phyloP scores from a whole-genome alignment of 1,284 basidiomycete genomes.

The Thelephora terrestris region DNA sequence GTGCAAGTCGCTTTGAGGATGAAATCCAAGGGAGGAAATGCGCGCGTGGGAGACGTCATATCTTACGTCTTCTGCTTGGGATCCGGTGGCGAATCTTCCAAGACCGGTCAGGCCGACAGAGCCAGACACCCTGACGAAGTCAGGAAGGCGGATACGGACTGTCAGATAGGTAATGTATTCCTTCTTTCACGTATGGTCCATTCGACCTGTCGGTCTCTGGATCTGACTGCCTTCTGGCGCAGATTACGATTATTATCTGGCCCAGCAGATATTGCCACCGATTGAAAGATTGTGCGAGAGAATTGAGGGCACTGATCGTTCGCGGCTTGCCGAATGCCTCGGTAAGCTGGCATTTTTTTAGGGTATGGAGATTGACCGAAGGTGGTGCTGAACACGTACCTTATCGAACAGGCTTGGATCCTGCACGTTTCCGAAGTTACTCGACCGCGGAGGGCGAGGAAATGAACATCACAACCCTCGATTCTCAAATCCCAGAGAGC shows the following conservation, averaged over 20 bases:
- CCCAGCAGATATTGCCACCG: slow-evolving; percentile 88
- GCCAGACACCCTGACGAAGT: slow-evolving; percentile 94
- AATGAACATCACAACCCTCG: slow-evolving; percentile 70
- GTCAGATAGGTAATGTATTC: slow-evolving; percentile 58
- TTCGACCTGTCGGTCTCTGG: neutral
- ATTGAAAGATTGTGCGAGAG: slow-evolving; percentile 93
- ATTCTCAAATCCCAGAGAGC: slow-evolving; percentile 84
- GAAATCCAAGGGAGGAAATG: slow-evolving; percentile 76
- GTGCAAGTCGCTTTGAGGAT: slow-evolving; percentile 93
- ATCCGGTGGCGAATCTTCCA: slow-evolving; percentile 64
- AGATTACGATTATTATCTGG: slow-evolving; percentile 92
- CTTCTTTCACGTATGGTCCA: slow-evolving; percentile 1
- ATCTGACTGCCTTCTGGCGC: slow-evolving; percentile 1
- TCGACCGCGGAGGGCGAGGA: slow-evolving; percentile 44
- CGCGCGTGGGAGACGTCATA: slow-evolving; percentile 87
- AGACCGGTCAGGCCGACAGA: slow-evolving; percentile 78
- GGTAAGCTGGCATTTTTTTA: slow-evolving; percentile 38
- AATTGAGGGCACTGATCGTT: slow-evolving; percentile 91
- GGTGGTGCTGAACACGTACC: slow-evolving; percentile 1
- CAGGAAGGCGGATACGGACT: slow-evolving; percentile 51
- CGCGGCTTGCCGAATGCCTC: slow-evolving; percentile 89
- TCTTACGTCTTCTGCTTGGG: slow-evolving; percentile 91
- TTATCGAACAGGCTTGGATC: slow-evolving; percentile 71
- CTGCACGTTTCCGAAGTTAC: slow-evolving; percentile 55
- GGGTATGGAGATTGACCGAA: too few species aligned